These are phyloP conservation scores for Ilex asprella DNA, from an alignment of 257 asterid genomes.

Conservation along the genomic window DNA sequence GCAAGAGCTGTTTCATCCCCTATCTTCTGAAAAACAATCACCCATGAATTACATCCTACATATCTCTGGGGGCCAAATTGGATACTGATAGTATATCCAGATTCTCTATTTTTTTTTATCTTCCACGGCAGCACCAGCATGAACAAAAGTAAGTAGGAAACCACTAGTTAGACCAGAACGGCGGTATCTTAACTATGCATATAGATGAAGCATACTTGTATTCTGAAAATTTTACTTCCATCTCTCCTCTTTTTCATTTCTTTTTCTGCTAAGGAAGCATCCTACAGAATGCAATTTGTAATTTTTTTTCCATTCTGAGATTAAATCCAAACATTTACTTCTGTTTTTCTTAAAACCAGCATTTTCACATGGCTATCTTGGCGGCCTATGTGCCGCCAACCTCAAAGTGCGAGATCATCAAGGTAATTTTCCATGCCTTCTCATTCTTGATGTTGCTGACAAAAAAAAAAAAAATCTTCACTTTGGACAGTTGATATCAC, in stretches of 20 bases:
- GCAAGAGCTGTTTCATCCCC: too few species aligned
- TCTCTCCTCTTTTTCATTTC: too few species aligned
- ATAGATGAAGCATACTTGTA: neutral
- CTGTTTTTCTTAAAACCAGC: conserved; percentile 28
- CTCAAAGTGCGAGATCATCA: conserved; percentile 46
- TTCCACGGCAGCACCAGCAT: too few species aligned
- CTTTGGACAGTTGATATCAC: neutral
- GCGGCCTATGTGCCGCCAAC: conserved; percentile 48
- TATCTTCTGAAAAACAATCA: too few species aligned
- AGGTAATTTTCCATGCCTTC: conserved; percentile 29
- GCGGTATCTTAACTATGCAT: too few species aligned
- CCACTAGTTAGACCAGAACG: neutral
- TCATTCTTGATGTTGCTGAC: neutral
- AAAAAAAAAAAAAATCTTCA: neutral
- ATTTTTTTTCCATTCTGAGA: too few species aligned
- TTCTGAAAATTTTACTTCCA: neutral
- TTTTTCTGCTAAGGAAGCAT: too few species aligned
- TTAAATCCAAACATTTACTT: neutral
- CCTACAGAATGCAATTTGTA: too few species aligned
- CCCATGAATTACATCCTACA: too few species aligned
- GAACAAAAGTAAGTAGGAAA: neutral
- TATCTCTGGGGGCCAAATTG: too few species aligned
- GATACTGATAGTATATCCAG: too few species aligned
- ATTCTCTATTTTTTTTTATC: too few species aligned
- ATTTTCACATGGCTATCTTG: conserved; percentile 68